Conservation (phyloP, 805 yeast species). For the Maudiozyma saulgeensis region DNA sequence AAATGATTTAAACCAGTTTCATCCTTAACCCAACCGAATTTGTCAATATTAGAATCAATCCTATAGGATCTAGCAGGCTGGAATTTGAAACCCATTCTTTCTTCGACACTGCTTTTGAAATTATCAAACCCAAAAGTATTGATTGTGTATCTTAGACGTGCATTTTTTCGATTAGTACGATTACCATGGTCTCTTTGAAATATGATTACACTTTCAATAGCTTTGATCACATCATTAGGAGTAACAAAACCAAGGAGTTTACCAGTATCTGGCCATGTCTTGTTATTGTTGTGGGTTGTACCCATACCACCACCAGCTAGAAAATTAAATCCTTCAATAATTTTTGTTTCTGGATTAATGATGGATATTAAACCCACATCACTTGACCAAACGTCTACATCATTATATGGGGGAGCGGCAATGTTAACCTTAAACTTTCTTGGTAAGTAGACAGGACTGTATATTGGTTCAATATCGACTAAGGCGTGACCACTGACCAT, state of each 20-base stretch:
- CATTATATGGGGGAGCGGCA: conserved; percentile 92
- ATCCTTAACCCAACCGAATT: conserved; percentile 88
- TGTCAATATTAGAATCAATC: conserved; percentile 80
- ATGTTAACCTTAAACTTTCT: conserved; percentile 93
- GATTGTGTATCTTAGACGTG: conserved; percentile 91
- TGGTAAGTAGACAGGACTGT: conserved; percentile 80
- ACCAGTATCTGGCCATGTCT: conserved; percentile 94
- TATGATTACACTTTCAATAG: conserved; percentile 84
- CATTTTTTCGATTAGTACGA: conserved; percentile 92
- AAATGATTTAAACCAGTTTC: conserved; percentile 77
- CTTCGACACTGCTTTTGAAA: conserved; percentile 74
- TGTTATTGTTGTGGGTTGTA: conserved; percentile 89
- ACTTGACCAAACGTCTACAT: conserved; percentile 92
- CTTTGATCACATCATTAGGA: conserved; percentile 58
- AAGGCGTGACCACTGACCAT: conserved; percentile 80
- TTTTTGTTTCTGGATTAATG: conserved; percentile 48
- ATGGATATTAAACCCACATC: conserved; percentile 91
- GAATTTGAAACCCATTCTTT: conserved; percentile 65
- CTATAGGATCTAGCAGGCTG: conserved; percentile 61
- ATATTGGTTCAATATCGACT: conserved; percentile 76
- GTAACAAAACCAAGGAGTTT: conserved; percentile 70
- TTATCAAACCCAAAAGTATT: conserved; percentile 88
- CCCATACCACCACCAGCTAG: conserved; percentile 99
- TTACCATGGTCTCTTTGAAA: conserved; percentile 94
- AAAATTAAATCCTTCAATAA: conserved; percentile 73